Conservation (phyloP, 208 protist species). For the Leishmania turanica region DNA sequence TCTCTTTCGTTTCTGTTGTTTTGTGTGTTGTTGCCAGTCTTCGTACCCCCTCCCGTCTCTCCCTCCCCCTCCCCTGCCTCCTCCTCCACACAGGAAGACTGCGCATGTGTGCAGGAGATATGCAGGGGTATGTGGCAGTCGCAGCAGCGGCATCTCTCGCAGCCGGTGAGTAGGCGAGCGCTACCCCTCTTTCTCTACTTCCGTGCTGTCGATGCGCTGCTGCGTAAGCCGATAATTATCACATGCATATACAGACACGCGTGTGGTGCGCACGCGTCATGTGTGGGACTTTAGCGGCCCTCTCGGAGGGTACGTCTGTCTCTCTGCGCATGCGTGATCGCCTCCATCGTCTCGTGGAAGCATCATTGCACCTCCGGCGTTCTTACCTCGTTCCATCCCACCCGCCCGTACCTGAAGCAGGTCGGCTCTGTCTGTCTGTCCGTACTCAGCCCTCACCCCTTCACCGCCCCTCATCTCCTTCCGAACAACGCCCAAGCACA, state of each 20-base stretch:
- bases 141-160: background rate
- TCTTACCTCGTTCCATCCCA: background rate
- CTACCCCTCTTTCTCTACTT: background rate
- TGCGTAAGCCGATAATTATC: background rate
- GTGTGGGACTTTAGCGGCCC: background rate
- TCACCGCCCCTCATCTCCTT: background rate
- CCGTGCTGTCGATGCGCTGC: background rate
- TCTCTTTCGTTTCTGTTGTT: background rate
- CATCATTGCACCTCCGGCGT: background rate
- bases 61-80: too few relatives aligned
- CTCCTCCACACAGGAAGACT: background rate
- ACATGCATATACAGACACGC: background rate
- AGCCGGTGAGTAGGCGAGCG: background rate
- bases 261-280: background rate
- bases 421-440: background rate
- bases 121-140: background rate
- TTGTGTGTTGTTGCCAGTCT: too few relatives aligned
- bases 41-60: too few relatives aligned
- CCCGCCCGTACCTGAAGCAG: background rate
- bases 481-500: background rate
- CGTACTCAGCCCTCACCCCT: background rate
- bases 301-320: background rate
- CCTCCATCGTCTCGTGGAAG: background rate
- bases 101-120: background rate
- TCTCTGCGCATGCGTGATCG: background rate